A percentile compares a stretch with the other conserved stretches of the same genome.
Conservation (phyloP, 2,329 filamentous ascomycete genomes). For the Trichoderma sp. region DNA sequence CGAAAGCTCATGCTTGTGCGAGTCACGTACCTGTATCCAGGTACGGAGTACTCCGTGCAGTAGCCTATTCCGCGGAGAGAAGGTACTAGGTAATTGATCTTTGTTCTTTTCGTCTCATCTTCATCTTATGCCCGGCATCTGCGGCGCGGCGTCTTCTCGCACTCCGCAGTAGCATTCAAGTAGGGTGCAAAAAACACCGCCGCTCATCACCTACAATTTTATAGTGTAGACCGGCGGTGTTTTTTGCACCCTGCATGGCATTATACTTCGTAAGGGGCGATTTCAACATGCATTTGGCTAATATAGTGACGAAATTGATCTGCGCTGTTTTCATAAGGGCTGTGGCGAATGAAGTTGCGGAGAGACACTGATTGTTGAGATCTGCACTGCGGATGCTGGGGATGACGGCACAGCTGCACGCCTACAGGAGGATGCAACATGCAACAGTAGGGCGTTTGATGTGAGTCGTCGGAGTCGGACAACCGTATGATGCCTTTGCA, state of each 20-base stretch:
- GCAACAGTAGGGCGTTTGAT: background rate
- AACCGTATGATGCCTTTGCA: slow-evolving; percentile 4
- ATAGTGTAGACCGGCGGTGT: no score
- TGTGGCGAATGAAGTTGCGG: slow-evolving; percentile 4
- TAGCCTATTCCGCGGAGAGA: background rate
- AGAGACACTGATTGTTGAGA: background rate
- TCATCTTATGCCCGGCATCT: background rate
- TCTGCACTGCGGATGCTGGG: background rate
- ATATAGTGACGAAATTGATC: background rate
- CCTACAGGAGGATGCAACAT: background rate
- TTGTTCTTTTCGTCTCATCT: background rate
- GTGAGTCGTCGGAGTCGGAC: background rate
- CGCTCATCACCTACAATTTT: no score
- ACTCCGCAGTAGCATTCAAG: background rate
- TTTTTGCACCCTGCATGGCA: no score
- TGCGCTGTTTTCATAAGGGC: background rate
- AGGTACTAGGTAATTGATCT: background rate
- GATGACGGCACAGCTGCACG: background rate
- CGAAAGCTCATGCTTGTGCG: background rate
- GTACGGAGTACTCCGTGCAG: background rate
- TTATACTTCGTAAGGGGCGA: background rate
- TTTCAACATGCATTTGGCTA: background rate
- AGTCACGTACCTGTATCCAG: background rate
- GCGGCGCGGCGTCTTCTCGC: background rate
- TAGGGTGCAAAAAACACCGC: no score